Percentiles rank a stretch among this genome's conserved stretches.
These are phyloP conservation scores for Botrytis hyacinthi DNA, from an alignment of 2,329 filamentous ascomycete species.

Conservation along the genomic window DNA sequence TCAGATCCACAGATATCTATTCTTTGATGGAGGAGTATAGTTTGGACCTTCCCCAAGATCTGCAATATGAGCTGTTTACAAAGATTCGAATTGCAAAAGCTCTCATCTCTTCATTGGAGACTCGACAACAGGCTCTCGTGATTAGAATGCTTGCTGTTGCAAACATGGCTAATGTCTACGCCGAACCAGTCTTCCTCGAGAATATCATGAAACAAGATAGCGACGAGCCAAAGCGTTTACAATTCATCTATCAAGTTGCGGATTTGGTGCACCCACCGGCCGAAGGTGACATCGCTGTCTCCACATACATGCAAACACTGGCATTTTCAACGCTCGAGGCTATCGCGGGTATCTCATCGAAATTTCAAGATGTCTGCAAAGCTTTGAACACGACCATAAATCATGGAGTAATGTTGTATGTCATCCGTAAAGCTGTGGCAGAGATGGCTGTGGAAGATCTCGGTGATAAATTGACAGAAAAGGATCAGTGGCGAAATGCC, in stretches of 20 bases:
- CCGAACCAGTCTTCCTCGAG: conserved; percentile 78
- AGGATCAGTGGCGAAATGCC: conserved; percentile 86
- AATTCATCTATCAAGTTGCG: conserved; percentile 87
- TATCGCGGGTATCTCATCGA: conserved; percentile 76
- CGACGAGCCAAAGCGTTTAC: conserved; percentile 84
- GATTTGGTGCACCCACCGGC: conserved; percentile 84
- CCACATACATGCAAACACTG: conserved; percentile 76
- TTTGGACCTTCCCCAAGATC: conserved; percentile 65
- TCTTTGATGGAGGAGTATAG: conserved; percentile 56
- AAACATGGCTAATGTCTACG: conserved; percentile 86
- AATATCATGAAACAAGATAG: conserved; percentile 83
- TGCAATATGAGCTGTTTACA: conserved; percentile 81
- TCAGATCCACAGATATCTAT: conserved; percentile 54
- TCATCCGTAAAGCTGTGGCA: conserved; percentile 85
- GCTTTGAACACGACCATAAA: conserved; percentile 96
- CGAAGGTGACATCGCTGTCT: conserved; percentile 65
- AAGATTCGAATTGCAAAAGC: conserved; percentile 82
- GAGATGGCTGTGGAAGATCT: conserved; percentile 67
- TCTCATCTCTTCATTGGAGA: conserved; percentile 61
- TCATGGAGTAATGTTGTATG: conserved; percentile 90
- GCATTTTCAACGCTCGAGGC: conserved; percentile 80
- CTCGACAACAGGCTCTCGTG: conserved; percentile 72
- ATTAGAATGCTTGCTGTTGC: conserved; percentile 83
- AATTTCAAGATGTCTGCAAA: conserved; percentile 77
- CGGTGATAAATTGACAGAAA: conserved; percentile 60